phyloP scores from a whole-genome alignment of 1,284 basidiomycete species.

The Lentinus polychrous region DNA sequence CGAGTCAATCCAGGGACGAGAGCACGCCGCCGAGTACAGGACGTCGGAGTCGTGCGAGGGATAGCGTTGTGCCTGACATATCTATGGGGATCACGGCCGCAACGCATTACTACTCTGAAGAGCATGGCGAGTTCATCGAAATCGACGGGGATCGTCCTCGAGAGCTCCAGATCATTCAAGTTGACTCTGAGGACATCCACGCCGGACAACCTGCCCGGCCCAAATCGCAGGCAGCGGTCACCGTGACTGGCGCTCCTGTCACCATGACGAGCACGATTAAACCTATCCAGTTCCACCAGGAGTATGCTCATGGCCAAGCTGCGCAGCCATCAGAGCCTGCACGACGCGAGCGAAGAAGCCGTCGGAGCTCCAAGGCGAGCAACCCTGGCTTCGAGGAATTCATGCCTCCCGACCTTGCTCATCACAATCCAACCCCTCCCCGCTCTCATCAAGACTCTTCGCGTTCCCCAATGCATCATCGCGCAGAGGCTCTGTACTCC shows the following conservation, averaged over 20 bases:
- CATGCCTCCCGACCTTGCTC: not conserved
- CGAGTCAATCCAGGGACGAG: not conserved
- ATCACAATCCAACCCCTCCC: constrained; percentile 12
- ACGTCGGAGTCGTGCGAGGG: not conserved
- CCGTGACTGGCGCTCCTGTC: constrained; percentile 1
- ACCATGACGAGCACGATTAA: constrained; percentile 15
- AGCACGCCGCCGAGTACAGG: not conserved
- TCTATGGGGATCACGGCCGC: not conserved
- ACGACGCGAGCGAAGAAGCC: not conserved
- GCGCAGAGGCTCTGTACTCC: constrained; percentile 18
- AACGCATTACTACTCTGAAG: constrained; percentile 3
- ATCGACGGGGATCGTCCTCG: constrained; percentile 11
- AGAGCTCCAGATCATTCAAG: constrained; percentile 25
- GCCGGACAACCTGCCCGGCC: constrained; percentile 7
- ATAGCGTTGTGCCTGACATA: not conserved
- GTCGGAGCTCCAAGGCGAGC: constrained; percentile 12
- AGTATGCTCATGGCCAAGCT: constrained; percentile 13
- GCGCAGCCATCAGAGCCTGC: not conserved
- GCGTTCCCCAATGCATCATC: constrained; percentile 17
- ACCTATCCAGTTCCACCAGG: constrained; percentile 24
- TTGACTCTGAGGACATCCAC: constrained; percentile 14
- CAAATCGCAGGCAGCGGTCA: not conserved
- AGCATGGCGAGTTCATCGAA: constrained; percentile 1
- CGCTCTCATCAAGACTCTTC: constrained; percentile 11
- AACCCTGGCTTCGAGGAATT: constrained; percentile 7